Evolutionary conservation across 768 basidiomycete genomes (phyloP), one percentile per base, ranked within the genome.

Genomic region (Macrolepiota albuminosa): DNA sequence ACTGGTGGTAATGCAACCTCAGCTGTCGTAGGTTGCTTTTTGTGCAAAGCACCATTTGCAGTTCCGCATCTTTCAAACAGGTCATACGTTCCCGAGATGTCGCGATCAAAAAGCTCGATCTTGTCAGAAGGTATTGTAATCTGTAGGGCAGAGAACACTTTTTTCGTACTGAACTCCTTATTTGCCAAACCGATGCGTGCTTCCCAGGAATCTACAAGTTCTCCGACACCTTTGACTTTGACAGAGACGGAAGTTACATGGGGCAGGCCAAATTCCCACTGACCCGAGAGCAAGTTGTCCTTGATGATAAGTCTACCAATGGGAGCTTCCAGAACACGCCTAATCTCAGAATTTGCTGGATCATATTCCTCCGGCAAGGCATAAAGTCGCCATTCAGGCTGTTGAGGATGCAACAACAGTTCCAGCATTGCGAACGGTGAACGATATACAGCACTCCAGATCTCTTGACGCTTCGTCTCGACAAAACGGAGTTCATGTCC

Each of bases 51-150:
- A 29, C 82, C 81, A 68, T 90, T 93, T 8, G 95, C 93, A 2
- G 92, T 93, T 7, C 95, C 94, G 59, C 95, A 98, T 69, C 87
- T 88, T 63, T 91, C 87, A 55, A 95, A 76, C 51, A 95, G 84
- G 29, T 75, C 72, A 68, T 97, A 98, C 1, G 75, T 76, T 6
- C 95, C 95, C 6, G 88, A 86, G 48, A 97, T 86, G 68, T 92
- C 84, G 49, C 88, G 85, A 70, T 96, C 95, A 34, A 91, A 81
- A 56, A 74, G 70, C 1, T 67, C 59, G 8, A 75, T 67, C 31
- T 81, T 76, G 36, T 80, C 77, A 9, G 71, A 65, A 0, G 83
- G 76, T 4, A 89, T 83, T n/a, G 78, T 73, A 39, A 98, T 74
- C 63, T 85, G 77, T 31, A 97, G 63, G 56, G 80, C 75, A 0